Percentiles rank a stretch among this genome's conserved stretches.
phyloP scores from a whole-genome alignment of 805 yeast species.

The Nakazawaea ambrosiae region DNA sequence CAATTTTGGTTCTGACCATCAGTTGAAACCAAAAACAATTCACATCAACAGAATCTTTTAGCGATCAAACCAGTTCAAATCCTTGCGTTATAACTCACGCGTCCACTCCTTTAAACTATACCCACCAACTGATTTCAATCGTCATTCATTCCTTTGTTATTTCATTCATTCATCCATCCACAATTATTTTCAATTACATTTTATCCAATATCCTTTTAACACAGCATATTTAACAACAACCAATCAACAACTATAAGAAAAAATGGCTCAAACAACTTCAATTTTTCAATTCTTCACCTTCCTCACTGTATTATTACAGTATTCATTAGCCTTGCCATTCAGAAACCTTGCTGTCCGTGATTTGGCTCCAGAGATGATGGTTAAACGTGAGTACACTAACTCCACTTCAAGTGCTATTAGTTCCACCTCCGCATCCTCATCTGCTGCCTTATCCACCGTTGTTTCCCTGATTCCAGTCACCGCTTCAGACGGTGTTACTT shows the following conservation, averaged over 20 bases:
- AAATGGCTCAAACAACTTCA: too few relatives aligned
- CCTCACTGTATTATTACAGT: not conserved
- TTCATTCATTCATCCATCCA: too few relatives aligned
- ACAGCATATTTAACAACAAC: too few relatives aligned
- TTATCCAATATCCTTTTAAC: too few relatives aligned
- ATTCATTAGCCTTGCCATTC: constrained; percentile 8
- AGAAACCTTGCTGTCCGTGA: constrained; percentile 8
- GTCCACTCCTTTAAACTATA: constrained; percentile 16
- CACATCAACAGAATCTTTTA: too few relatives aligned
- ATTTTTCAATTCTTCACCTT: constrained; percentile 14
- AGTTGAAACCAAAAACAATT: too few relatives aligned
- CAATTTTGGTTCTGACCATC: too few relatives aligned
- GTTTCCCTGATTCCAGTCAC: constrained; percentile 12
- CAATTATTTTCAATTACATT: too few relatives aligned
- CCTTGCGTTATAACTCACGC: constrained; percentile 13
- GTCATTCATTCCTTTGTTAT: too few relatives aligned
- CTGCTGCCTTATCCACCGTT: constrained; percentile 10
- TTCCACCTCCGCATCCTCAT: constrained; percentile 13
- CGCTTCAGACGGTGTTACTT: constrained; percentile 12
- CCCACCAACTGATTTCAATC: too few relatives aligned
- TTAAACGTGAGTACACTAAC: constrained; percentile 10
- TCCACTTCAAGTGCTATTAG: constrained; percentile 7
- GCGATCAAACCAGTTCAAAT: too few relatives aligned
- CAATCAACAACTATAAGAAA: too few relatives aligned
- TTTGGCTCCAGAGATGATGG: constrained; percentile 1